Evolutionary conservation across 2,329 filamentous ascomycete genomes (phyloP), one percentile per base, ranked within the genome.

Genomic region (Fusarium sp.): DNA sequence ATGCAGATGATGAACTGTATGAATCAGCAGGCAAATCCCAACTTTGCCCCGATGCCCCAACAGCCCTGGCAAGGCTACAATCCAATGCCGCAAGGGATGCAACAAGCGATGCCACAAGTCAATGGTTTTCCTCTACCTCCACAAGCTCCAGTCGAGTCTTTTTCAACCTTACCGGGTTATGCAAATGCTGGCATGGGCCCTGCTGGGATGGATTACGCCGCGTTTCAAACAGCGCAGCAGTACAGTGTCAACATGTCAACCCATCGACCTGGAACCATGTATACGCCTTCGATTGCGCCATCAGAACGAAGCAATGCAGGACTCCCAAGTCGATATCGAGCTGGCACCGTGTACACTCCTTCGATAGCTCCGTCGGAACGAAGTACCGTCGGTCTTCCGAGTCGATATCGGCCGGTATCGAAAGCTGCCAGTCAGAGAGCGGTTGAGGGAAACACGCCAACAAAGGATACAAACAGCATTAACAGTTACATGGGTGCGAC

Each of bases 331-430:
- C 69, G 72, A 1, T 74, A 74, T 31, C 62, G 72, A 8, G 22
- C 72, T 22, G 72, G 45, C 14, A 31, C 52, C 13, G 18, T 34
- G 14, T 56, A 56, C n/a, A 56, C 62, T 6, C 31, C 40, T 8
- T 74, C 72, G 6, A 64, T 73, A 6, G 62, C 72, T 6, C 72
- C 72, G 3, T 67, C 72, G 3, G 72, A 74, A 37, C 65, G 72
- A 2, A 74, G 69, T 22, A 75, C 54, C 1, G n/a, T 74, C 2
- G 72, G 72, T 16, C 56, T 74, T 11, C 72, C 72, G 5, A 75
- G 72, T 16, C 69, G 72, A 1, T 74, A 74, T 35, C 64, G 72
- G 9, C 35, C 72, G 6, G 72, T 74, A 3, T 73, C 72, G 2
- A 74, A 64, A 29, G 16, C 35, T n/a, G 27, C 20, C 1, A 66